Conservation (phyloP, 306 rosid species). For the Cucurbita pepo region DNA sequence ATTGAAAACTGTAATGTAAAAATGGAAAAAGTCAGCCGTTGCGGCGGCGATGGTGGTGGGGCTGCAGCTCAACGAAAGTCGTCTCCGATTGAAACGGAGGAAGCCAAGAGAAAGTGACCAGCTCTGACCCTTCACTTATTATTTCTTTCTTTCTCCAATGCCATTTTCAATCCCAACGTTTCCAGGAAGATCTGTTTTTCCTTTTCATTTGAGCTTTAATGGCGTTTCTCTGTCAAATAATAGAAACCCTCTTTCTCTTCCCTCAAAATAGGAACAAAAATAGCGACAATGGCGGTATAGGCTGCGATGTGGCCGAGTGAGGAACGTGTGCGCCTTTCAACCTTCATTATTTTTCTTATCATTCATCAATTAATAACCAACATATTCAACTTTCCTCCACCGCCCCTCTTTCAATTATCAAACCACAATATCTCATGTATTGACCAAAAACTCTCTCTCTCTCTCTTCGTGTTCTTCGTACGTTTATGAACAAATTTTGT, state of each 20-base stretch:
- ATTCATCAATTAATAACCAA: not conserved
- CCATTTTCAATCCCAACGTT: not conserved
- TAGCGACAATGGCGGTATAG: slow-evolving; percentile 2
- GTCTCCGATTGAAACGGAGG: not conserved
- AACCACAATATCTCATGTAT: not conserved
- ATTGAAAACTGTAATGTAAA: not conserved
- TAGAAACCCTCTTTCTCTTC: not conserved
- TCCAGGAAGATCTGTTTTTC: not conserved
- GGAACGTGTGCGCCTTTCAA: slow-evolving; percentile 1
- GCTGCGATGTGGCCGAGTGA: not conserved
- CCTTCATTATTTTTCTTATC: not conserved
- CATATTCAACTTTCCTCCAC: slow-evolving; percentile 1
- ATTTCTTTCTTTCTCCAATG: no score
- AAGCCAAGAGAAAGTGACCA: not conserved
- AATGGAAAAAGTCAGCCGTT: not conserved
- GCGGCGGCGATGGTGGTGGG: not conserved
- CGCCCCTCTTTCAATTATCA: not conserved
- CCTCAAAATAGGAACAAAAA: not conserved
- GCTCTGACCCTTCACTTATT: not conserved
- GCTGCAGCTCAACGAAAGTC: not conserved
- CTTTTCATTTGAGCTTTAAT: not conserved
- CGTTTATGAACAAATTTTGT: not conserved
- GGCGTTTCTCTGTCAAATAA: not conserved
- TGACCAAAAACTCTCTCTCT: not conserved
- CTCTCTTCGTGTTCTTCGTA: not conserved